These are phyloP conservation scores for Monilinia fructigena DNA, from an alignment of 2,329 filamentous ascomycete genomes.

Conservation along the genomic window DNA sequence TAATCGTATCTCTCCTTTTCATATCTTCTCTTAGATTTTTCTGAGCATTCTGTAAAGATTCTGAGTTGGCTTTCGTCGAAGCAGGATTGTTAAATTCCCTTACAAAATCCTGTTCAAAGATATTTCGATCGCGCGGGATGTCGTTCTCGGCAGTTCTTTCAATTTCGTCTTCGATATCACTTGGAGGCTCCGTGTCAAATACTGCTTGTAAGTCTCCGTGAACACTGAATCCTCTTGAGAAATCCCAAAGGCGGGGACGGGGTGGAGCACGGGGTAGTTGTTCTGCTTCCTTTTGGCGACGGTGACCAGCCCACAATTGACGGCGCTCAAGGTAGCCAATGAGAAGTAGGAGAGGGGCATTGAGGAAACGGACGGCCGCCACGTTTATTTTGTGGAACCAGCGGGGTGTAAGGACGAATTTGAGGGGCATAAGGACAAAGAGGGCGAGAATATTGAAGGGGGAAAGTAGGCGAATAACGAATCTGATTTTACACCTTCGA, in stretches of 20 bases:
- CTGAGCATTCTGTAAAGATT: neutral
- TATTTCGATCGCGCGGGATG: constrained; percentile 22
- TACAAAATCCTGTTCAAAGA: constrained; percentile 26
- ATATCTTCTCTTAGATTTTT: constrained; percentile 11
- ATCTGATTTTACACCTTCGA: constrained; percentile 83
- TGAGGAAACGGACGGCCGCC: constrained; percentile 68
- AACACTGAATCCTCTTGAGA: constrained; percentile 36
- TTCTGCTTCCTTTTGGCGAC: constrained; percentile 31
- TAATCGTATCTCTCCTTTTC: constrained; percentile 12
- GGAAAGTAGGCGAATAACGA: constrained; percentile 63
- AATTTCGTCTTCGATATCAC: constrained; percentile 33
- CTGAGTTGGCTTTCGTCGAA: neutral
- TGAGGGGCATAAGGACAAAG: constrained; percentile 70
- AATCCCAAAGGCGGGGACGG: constrained; percentile 34
- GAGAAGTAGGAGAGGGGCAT: constrained; percentile 69
- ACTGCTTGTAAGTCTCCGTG: constrained; percentile 40
- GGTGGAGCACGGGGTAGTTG: constrained; percentile 29
- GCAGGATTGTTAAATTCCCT: constrained; percentile 25
- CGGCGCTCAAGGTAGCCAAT: constrained; percentile 71
- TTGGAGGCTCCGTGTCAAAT: constrained; percentile 38
- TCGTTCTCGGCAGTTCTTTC: constrained; percentile 22
- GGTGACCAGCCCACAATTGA: constrained; percentile 55
- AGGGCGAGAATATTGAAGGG: constrained; percentile 79
- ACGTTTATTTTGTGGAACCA: constrained; percentile 94
- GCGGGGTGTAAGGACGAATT: constrained; percentile 72